Evolutionary conservation across 345 rosid species (phyloP), one percentile per base, ranked within the genome.

Genomic region (Erucastrum elatum): DNA sequence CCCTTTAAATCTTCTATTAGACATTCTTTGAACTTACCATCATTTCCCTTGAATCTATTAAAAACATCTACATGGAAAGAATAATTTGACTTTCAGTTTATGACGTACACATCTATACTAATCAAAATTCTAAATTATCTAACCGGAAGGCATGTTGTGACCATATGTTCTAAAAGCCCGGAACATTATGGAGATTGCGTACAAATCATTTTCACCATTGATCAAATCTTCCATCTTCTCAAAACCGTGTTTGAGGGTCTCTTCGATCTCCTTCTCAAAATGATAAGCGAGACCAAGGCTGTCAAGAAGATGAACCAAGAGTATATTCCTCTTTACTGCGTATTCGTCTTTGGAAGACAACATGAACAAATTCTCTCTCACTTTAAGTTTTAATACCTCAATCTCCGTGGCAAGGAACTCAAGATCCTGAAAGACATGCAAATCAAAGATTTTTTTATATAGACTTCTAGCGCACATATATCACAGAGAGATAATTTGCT

Each of bases 191-290:
- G 53, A 44, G 12, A 44, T 13, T 44, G 53, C 12, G 53, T 44
- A 13, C 53, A 75, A 37, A 39, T 66, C 67, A 66, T 35, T 4
- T 67, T 75, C 66, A 27, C 55, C 33, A 15, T 11, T 34, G 29
- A 66, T 75, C 58, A 56, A 53, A 37, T 56, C 30, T 0, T 66
- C 59, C 9, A 37, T 66, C 8, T n/a, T 66, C 6, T 75, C 56
- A 8, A 75, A 75, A 10, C 30, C 59, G 26, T 37, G 17, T 66
- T 37, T 66, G 0, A 39, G 2, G 37, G 1, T 56, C 12, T 66
- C 72, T 37, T 75, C 67, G 13, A 67, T 75, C 67, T 75, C 72
- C 0, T 67, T 75, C 30, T 66, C 66, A 55, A 75, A 75, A 66
- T 55, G 58, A 55, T 66, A 75, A 26, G 78, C 35, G 30, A 65